phyloP scores from a whole-genome alignment of 2,329 filamentous ascomycete genomes.

The Aureobasidium mangrovei region DNA sequence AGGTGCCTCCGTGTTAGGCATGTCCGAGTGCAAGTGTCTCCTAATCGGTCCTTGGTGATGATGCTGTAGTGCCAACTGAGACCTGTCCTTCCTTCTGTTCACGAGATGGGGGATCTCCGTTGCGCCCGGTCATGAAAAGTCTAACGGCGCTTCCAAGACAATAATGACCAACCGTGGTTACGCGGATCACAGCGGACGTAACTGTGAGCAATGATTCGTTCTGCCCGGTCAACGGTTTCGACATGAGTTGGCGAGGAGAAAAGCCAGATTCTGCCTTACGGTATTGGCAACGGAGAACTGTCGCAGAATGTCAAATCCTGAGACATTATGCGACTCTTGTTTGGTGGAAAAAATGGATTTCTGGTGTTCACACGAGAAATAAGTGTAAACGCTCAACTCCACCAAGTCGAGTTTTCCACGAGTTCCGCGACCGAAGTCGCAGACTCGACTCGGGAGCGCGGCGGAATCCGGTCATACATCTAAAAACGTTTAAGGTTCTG shows the following conservation, averaged over 20 bases:
- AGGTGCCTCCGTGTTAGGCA: not conserved
- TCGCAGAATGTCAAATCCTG: slow-evolving; percentile 11
- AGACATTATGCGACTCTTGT: slow-evolving; percentile 6
- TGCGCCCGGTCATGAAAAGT: not conserved
- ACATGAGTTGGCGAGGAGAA: not conserved
- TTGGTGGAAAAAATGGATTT: not conserved
- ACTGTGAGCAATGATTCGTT: not conserved
- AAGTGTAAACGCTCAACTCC: not conserved
- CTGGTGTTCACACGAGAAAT: not conserved
- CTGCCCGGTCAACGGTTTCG: not conserved
- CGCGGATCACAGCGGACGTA: not conserved
- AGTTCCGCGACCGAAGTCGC: not conserved
- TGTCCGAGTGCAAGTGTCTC: not conserved
- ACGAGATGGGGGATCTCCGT: not conserved
- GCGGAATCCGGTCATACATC: not conserved
- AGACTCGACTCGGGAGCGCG: not conserved
- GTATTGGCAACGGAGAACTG: slow-evolving; percentile 7
- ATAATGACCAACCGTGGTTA: not conserved
- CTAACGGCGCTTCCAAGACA: slow-evolving; percentile 6
- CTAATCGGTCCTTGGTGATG: slow-evolving; percentile 2
- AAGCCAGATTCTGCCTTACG: not conserved
- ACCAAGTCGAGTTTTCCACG: slow-evolving; percentile 2
- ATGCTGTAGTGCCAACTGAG: not conserved
- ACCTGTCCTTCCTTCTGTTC: not conserved
- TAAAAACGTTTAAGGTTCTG: slow-evolving; percentile 1